A percentile compares a stretch with the other conserved stretches of the same genome.
Conservation (phyloP, 2,329 filamentous ascomycete species). For the Lecanicillium sp. region DNA sequence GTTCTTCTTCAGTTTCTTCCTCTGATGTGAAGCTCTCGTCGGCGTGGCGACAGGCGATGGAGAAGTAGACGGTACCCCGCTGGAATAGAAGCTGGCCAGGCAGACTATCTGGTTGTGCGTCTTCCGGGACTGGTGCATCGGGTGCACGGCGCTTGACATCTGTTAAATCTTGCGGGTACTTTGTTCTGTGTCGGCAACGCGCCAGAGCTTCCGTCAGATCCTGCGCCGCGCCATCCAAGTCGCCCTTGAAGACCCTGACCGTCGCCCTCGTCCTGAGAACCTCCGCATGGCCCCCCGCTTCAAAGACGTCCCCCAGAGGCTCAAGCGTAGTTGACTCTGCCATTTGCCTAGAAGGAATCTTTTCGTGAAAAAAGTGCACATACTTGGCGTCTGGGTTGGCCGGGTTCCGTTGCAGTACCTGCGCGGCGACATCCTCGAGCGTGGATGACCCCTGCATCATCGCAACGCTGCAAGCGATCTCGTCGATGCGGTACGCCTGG, state of each 20-base stretch:
- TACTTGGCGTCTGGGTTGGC: constrained; percentile 70
- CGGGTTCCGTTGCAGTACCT: constrained; percentile 66
- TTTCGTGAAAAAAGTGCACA: constrained; percentile 90
- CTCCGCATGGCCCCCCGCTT: constrained; percentile 43
- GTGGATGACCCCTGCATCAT: constrained; percentile 77
- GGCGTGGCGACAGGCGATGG: constrained; percentile 62
- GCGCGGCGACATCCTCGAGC: constrained; percentile 67
- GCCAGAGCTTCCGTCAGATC: background rate
- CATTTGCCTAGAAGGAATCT: constrained; percentile 71
- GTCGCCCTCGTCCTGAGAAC: constrained; percentile 1
- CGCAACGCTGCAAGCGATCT: constrained; percentile 76
- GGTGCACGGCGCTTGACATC: no score
- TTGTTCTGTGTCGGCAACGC: background rate
- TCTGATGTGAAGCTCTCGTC: background rate
- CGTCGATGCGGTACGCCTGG: constrained; percentile 72
- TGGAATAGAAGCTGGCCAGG: constrained; percentile 73
- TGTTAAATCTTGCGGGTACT: no score
- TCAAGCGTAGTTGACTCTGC: constrained; percentile 64
- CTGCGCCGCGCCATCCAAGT: background rate
- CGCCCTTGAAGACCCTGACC: background rate
- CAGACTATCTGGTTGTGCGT: constrained; percentile 63
- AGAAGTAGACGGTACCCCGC: constrained; percentile 65
- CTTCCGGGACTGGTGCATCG: constrained; percentile 26
- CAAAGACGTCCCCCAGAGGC: constrained; percentile 62
- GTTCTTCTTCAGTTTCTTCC: background rate